Evolutionary conservation across 257 asterid genomes (phyloP), one percentile per base, ranked within the genome.

Genomic region (Henckelia pumila): DNA sequence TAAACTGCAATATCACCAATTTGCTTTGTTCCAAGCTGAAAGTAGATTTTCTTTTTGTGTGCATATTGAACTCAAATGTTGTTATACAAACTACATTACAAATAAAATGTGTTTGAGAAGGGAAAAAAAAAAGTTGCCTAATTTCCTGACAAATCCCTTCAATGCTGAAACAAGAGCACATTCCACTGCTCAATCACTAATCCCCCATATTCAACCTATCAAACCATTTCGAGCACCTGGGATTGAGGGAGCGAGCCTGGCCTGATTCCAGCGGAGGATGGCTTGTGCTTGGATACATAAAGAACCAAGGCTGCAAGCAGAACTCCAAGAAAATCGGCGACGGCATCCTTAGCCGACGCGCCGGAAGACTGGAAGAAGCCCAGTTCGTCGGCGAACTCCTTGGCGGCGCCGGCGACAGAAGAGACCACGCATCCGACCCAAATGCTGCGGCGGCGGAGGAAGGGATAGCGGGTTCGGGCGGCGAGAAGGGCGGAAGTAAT

Each of bases 371-470:
- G 73, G 75, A 89, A 87, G 74, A 71, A 83, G 0, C 98, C 98
- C 7, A 92, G 49, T 67, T 92, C 93, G 70, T 92, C 98, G 57
- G 89, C 95, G 52, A 82, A 71, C 80, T 92, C 98, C 74, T 92
- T 92, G 53, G 85, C 92, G 62, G 83, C 91, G 61, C 95, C 97
- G 68, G 83, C 83, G 28, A 78, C 59, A 1, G 88, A 82, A 8
- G 97, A 86, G 22, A 81, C 26, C 19, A 86, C 40, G 70, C 92
- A 89, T 65, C 95, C 96, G 74, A 92, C 63, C 95, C 84, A 82
- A 70, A 85, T 79, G 72, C 85, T 71, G 73, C 86, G 79, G 74
- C 78, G 84, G 61, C 89, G 91, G 79, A 87, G 74, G 68, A 84
- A 86, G 6, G 89, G 60, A 63, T 84, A 80, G 0, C 87, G 88